phyloP scores from a whole-genome alignment of 2,329 filamentous ascomycete species.

The Daldinia sp. region DNA sequence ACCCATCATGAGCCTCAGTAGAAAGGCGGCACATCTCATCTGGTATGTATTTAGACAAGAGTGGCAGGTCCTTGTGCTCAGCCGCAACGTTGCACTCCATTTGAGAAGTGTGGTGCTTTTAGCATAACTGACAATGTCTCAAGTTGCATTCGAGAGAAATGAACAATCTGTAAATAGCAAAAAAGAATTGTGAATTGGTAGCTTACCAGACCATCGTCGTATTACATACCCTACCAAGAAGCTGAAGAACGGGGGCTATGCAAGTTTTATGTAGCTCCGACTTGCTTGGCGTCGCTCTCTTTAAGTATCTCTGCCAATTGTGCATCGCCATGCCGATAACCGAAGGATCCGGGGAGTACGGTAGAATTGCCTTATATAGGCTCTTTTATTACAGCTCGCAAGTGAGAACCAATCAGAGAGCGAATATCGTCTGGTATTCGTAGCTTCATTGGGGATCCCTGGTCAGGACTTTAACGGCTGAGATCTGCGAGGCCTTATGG shows the following conservation, averaged over 20 bases:
- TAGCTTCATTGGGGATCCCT: background rate
- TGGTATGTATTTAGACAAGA: background rate
- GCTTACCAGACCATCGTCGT: background rate
- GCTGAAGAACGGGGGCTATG: conserved; percentile 11
- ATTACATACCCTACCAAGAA: conserved; percentile 9
- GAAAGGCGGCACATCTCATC: background rate
- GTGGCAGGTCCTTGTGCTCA: conserved; percentile 1
- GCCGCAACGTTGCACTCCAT: conserved; percentile 23
- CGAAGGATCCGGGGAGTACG: conserved; percentile 11
- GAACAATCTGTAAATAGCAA: background rate
- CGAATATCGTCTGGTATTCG: background rate
- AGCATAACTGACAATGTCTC: background rate
- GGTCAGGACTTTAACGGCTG: background rate
- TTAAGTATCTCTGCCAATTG: background rate
- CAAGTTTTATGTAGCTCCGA: conserved; percentile 4
- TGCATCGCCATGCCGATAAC: conserved; percentile 16
- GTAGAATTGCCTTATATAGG: background rate
- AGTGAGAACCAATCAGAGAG: background rate
- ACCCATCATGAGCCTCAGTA: background rate
- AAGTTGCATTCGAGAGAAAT: background rate
- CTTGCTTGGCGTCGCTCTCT: conserved; percentile 12
- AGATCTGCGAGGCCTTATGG: background rate
- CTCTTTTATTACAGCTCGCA: background rate
- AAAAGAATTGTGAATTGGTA: background rate
- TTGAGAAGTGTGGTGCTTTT: background rate